phyloP scores from a whole-genome alignment of 129 eudicot species.

The Pseudognaphalium luteoalbum region DNA sequence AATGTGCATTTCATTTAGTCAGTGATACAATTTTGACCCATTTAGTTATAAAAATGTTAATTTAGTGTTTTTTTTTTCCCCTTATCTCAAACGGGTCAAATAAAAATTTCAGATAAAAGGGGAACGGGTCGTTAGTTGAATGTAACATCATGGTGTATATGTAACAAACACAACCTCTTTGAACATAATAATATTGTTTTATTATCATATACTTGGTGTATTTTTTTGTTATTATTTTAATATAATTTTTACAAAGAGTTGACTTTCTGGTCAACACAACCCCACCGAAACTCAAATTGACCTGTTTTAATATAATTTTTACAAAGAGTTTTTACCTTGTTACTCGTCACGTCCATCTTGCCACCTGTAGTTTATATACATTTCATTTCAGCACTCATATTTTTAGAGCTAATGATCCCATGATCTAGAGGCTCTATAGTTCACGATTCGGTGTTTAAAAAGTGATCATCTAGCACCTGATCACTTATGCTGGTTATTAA shows the following conservation, averaged over 20 bases:
- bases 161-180: not conserved
- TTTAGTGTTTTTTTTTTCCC: not conserved
- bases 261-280: not conserved
- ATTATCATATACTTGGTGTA: not conserved
- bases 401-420: not conserved
- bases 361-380: not conserved
- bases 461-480: conserved; percentile 8
- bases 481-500: not conserved
- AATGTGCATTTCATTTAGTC: conserved; percentile 20
- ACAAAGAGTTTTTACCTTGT: too few relatives aligned
- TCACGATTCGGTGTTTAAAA: not conserved
- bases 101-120: not conserved
- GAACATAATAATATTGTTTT: not conserved
- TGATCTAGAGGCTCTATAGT: not conserved
- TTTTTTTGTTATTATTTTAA: not conserved
- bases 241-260: not conserved
- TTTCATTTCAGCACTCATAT: conserved; percentile 2
- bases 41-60: not conserved
- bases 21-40: not conserved
- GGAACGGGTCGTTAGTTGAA: not conserved
- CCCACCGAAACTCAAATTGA: not conserved
- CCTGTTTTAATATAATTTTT: too few relatives aligned
- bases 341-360: not conserved
- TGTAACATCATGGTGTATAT: not conserved
- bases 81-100: not conserved